phyloP scores from a whole-genome alignment of 2,329 filamentous ascomycete genomes.

The Colletotrichum viniferum region DNA sequence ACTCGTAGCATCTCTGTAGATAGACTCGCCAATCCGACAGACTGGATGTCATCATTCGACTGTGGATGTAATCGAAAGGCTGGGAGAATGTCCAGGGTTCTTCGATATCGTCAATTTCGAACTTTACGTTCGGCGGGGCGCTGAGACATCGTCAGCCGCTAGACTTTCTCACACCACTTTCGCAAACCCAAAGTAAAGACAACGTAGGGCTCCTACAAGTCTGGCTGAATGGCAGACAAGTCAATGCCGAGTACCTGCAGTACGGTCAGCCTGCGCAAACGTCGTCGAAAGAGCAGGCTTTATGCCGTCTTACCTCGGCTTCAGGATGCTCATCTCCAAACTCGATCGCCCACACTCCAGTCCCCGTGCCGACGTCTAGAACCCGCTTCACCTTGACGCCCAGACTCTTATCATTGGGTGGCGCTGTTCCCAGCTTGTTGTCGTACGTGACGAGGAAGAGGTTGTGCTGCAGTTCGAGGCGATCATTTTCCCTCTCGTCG shows the following conservation, averaged over 20 bases:
- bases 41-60: conserved; percentile 31
- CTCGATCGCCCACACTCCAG: conserved; percentile 35
- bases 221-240: conserved; percentile 43
- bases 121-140: conserved; percentile 55
- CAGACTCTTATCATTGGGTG: neutral
- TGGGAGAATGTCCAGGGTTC: conserved; percentile 39
- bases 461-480: conserved; percentile 29
- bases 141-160: conserved; percentile 20
- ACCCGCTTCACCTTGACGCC: conserved; percentile 23
- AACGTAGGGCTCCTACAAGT: conserved; percentile 24
- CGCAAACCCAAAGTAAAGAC: rapidly evolving
- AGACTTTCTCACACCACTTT: rapidly evolving
- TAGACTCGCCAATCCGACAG: conserved; percentile 24
- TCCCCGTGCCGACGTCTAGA: conserved; percentile 34
- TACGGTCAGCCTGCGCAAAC: rapidly evolving
- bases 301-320: conserved; percentile 19
- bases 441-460: conserved; percentile 28
- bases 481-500: conserved; percentile 31
- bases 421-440: conserved; percentile 25
- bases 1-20: conserved; percentile 36
- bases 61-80: conserved; percentile 30
- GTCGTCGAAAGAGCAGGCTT: rapidly evolving
- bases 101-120: conserved; percentile 47
- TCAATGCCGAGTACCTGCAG: conserved; percentile 40
- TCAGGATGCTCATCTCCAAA: conserved; percentile 35